A percentile compares a stretch with the other conserved stretches of the same genome.
Evolutionary conservation across 2,329 filamentous ascomycete species (phyloP).

Genomic region (Sclerotinia subarctica): DNA sequence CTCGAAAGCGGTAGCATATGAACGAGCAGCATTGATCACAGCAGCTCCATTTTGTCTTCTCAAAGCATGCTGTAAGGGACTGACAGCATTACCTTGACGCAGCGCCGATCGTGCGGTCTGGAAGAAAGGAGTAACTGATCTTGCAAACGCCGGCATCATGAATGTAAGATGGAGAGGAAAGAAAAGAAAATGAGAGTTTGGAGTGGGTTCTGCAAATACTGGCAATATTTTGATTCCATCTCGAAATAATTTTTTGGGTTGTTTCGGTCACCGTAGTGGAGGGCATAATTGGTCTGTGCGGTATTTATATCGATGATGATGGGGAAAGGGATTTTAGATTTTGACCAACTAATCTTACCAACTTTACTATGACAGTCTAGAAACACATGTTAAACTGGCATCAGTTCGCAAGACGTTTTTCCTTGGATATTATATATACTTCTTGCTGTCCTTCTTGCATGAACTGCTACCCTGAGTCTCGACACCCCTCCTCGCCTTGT

Average conservation of each 20-base stretch:
- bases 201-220: constrained; percentile 7
- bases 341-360: too few species aligned
- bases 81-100: constrained; percentile 63
- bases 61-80: constrained; percentile 72
- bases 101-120: constrained; percentile 77
- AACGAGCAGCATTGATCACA: constrained; percentile 62
- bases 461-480: background rate
- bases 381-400: background rate
- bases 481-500: background rate
- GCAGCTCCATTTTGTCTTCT: constrained; percentile 60
- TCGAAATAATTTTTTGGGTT: constrained; percentile 23
- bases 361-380: too few species aligned
- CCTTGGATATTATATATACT: background rate
- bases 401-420: background rate
- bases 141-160: constrained; percentile 78
- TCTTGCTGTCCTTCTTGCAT: background rate
- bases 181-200: constrained; percentile 18
- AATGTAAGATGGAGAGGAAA: constrained; percentile 24
- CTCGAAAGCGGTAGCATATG: constrained; percentile 68
- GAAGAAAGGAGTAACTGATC: constrained; percentile 74
- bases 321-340: background rate
- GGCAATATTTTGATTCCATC: constrained; percentile 20
- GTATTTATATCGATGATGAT: background rate
- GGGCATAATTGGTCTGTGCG: constrained; percentile 11
- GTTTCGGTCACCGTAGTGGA: constrained; percentile 16